Evolutionary conservation across 768 basidiomycete species (phyloP).

Genomic region (Mycena pura): DNA sequence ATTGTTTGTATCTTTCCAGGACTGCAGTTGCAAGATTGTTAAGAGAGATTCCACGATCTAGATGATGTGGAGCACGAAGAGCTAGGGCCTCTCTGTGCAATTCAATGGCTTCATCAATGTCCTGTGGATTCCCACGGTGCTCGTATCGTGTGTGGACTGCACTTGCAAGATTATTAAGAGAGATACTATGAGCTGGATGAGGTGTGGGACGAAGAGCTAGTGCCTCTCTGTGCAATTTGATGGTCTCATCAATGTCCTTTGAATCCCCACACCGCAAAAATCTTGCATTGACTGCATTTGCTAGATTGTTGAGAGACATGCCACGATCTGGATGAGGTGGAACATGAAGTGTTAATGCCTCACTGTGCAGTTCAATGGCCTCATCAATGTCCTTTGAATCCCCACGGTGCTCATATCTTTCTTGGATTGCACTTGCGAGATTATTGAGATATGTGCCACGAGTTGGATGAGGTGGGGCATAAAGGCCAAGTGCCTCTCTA

Average conservation of each 20-base stretch:
- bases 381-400: conserved; percentile 3
- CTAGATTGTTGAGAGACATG: not conserved
- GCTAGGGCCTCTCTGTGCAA: too few species aligned
- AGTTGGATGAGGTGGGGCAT: not conserved
- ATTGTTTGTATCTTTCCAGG: too few species aligned
- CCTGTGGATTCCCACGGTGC: too few species aligned
- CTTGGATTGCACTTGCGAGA: not conserved
- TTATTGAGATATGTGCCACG: not conserved
- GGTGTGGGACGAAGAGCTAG: too few species aligned
- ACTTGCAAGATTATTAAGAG: too few species aligned
- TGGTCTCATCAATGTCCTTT: conserved; percentile 1
- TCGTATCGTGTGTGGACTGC: too few species aligned
- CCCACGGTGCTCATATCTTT: not conserved
- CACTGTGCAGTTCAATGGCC: not conserved
- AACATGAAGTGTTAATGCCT: not conserved
- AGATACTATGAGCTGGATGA: too few species aligned
- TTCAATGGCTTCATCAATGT: too few species aligned
- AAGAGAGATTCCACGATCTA: too few species aligned
- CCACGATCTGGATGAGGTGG: not conserved
- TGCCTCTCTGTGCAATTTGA: not conserved
- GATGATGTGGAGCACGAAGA: too few species aligned
- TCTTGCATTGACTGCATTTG: not conserved
- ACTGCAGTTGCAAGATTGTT: too few species aligned
- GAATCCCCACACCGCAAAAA: not conserved
- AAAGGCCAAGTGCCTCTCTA: not conserved